Conservation (phyloP, 345 rosid genomes). For the Linum trigynum region DNA sequence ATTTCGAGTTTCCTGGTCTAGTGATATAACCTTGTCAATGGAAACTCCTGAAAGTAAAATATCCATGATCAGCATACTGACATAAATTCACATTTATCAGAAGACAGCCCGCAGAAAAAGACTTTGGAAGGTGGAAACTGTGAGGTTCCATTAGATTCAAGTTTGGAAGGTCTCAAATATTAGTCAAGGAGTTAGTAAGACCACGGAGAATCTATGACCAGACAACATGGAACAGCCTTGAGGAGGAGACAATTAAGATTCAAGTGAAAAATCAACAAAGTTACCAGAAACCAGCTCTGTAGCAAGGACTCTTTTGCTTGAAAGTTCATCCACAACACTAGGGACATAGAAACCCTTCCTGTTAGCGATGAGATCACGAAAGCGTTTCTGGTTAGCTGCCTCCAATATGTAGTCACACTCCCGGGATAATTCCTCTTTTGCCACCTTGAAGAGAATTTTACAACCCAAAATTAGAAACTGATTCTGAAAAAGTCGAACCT, state of each 20-base stretch:
- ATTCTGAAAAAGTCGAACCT: not conserved
- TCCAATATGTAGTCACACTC: constrained; percentile 92
- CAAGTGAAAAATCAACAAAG: not conserved
- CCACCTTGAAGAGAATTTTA: constrained; percentile 44
- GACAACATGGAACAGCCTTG: not conserved
- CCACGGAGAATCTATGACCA: not conserved
- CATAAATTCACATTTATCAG: not conserved
- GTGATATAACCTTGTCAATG: constrained; percentile 72
- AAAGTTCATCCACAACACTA: constrained; percentile 55
- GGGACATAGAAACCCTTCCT: constrained; percentile 72
- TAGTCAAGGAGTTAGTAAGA: too few species aligned
- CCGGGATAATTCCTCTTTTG: constrained; percentile 78
- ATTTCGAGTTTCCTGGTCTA: constrained; percentile 69
- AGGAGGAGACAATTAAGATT: constrained; percentile 7
- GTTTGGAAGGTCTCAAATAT: too few species aligned
- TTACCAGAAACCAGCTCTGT: constrained; percentile 82
- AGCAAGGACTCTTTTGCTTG: constrained; percentile 75
- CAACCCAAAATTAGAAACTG: constrained; percentile 10
- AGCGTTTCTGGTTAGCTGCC: constrained; percentile 76
- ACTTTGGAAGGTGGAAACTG: too few species aligned
- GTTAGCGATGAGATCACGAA: constrained; percentile 45
- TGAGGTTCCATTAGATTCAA: too few species aligned
- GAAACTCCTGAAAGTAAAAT: constrained; percentile 52
- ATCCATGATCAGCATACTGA: constrained; percentile 9
- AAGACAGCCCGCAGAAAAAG: too few species aligned